A percentile compares a stretch with the other conserved stretches of the same genome.
Conservation (phyloP, 1,284 basidiomycete genomes). For the Wolfiporia cocos region DNA sequence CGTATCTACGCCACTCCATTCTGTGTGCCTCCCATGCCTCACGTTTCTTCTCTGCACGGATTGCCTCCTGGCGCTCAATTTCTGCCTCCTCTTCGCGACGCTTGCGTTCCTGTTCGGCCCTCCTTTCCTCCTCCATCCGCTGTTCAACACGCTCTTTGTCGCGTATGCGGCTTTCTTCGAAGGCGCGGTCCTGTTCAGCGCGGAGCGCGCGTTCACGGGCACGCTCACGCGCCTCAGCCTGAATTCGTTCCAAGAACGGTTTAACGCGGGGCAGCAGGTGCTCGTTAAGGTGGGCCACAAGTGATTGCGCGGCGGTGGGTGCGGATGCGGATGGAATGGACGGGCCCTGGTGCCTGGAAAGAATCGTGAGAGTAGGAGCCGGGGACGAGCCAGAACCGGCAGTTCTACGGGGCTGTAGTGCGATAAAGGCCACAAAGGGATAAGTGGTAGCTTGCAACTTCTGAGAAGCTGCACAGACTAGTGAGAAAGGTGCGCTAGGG, state of each 20-base stretch:
- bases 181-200: slow-evolving; percentile 81
- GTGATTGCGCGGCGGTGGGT: slow-evolving; percentile 56
- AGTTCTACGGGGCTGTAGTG: slow-evolving; percentile 69
- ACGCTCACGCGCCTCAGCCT: slow-evolving; percentile 46
- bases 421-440: slow-evolving; percentile 88
- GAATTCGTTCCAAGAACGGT: slow-evolving; percentile 67
- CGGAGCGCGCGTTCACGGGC: slow-evolving; percentile 58
- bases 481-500: slow-evolving; percentile 4
- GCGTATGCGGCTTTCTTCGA: slow-evolving; percentile 55
- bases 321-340: slow-evolving; percentile 37
- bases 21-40: slow-evolving; percentile 27
- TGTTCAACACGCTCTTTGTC: slow-evolving; percentile 67
- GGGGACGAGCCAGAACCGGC: slow-evolving; percentile 35
- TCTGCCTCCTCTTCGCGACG: slow-evolving; percentile 26
- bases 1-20: slow-evolving; percentile 49
- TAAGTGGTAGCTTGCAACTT: slow-evolving; percentile 88
- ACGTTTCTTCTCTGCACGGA: slow-evolving; percentile 26
- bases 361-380: slow-evolving; percentile 61
- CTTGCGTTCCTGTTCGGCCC: slow-evolving; percentile 24
- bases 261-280: slow-evolving; percentile 75
- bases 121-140: slow-evolving; percentile 40
- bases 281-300: slow-evolving; percentile 60
- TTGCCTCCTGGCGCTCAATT: slow-evolving; percentile 22
- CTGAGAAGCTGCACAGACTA: slow-evolving; percentile 54
- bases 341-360: slow-evolving; percentile 80